phyloP scores from a whole-genome alignment of 352 stramenopile species.

The Globisporangium yorkense region DNA sequence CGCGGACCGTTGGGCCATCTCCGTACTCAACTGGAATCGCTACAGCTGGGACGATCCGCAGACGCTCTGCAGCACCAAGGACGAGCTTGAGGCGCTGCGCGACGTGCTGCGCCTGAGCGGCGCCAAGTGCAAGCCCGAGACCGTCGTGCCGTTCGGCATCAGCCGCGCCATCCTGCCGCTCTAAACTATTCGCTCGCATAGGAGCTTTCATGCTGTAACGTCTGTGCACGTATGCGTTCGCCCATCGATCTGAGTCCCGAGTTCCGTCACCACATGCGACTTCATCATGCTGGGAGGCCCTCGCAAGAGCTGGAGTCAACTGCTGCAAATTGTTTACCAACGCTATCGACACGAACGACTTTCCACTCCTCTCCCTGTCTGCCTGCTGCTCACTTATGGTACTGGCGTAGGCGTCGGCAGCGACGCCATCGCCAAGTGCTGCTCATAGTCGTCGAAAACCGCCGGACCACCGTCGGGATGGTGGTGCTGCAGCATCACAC shows the following conservation, averaged over 20 bases:
- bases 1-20: conserved; percentile 64
- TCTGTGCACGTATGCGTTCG: background rate
- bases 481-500: conserved; percentile 15
- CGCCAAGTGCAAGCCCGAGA: conserved; percentile 24
- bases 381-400: background rate
- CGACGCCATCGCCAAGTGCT: conserved; percentile 11
- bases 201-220: background rate
- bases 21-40: conserved; percentile 81
- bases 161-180: conserved; percentile 55
- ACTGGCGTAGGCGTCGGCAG: conserved; percentile 7
- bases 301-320: background rate
- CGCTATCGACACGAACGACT: background rate
- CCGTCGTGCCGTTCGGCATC: conserved; percentile 33
- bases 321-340: background rate
- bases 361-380: background rate
- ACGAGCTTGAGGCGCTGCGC: conserved; percentile 46
- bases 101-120: conserved; percentile 27
- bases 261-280: background rate
- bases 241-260: background rate
- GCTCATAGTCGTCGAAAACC: conserved; percentile 9
- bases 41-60: conserved; percentile 80
- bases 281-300: too few species aligned
- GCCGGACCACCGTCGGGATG: conserved; percentile 8
- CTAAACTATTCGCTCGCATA: conserved; percentile 12
- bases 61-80: conserved; percentile 73